Evolutionary conservation across 495 filamentous ascomycete species (phyloP).

Genomic region (Hypoxylon fragiforme): DNA sequence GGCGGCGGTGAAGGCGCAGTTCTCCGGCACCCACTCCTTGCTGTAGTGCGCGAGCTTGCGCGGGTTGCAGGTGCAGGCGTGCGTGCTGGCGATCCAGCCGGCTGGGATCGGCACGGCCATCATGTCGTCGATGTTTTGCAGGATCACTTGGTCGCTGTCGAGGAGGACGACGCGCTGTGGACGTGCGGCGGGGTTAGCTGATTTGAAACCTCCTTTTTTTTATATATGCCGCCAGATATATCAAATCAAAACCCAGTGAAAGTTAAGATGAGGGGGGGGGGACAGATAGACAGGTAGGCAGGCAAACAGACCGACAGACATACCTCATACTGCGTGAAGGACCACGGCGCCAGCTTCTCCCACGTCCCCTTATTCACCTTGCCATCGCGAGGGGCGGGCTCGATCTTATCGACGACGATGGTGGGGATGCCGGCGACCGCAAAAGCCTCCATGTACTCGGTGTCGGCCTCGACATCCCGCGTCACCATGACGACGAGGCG

Average conservation of each 20-base stretch:
- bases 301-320: background rate
- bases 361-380: conserved; percentile 47
- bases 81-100: conserved; percentile 40
- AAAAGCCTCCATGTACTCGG: conserved; percentile 46
- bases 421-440: conserved; percentile 44
- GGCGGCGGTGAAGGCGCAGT: conserved; percentile 46
- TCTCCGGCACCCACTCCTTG: conserved; percentile 44
- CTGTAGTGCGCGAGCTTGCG: conserved; percentile 43
- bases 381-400: conserved; percentile 43
- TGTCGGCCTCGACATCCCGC: conserved; percentile 42
- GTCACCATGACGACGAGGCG: conserved; percentile 48
- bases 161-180: conserved; percentile 45
- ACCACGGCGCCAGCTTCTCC: conserved; percentile 49
- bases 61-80: conserved; percentile 46
- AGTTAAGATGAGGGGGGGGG: too few species aligned
- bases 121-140: conserved; percentile 47
- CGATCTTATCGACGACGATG: conserved; percentile 45
- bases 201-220: too few species aligned
- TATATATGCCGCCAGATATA: too few species aligned
- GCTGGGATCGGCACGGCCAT: conserved; percentile 43
- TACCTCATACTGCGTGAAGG: conserved; percentile 47
- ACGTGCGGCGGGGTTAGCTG: too few species aligned
- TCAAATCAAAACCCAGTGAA: too few species aligned
- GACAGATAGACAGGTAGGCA: too few species aligned
- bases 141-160: conserved; percentile 45